Conservation (phyloP, 2,329 filamentous ascomycete species). For the Xylaria digitata region DNA sequence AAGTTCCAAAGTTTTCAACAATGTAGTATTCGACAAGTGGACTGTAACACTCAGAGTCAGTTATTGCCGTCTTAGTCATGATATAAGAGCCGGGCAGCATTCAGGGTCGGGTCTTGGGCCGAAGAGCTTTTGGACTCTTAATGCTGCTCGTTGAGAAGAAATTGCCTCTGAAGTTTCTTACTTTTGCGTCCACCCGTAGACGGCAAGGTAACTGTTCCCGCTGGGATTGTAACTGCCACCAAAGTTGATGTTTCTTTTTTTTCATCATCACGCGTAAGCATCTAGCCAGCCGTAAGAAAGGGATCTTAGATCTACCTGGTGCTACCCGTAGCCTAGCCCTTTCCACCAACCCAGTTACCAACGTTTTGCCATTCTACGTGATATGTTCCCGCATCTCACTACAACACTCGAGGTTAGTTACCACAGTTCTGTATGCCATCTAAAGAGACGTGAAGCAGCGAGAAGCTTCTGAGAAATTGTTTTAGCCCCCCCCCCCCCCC, state of each 20-base stretch:
- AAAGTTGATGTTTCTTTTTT: conserved; percentile 30
- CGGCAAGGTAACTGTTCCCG: conserved; percentile 42
- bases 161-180: too few relatives aligned
- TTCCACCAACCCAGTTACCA: conserved; percentile 61
- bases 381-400: conserved; percentile 59
- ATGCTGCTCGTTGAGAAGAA: too few relatives aligned
- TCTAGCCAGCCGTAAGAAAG: neutral
- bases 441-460: too few relatives aligned
- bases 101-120: too few relatives aligned
- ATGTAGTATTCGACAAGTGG: conserved; percentile 56
- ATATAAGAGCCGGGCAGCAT: too few relatives aligned
- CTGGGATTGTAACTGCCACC: conserved; percentile 37
- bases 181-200: conserved; percentile 54
- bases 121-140: too few relatives aligned
- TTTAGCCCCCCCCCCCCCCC: too few relatives aligned
- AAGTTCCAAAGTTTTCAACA: conserved; percentile 56
- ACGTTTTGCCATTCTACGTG: conserved; percentile 53
- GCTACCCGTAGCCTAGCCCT: conserved; percentile 57
- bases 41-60: conserved; percentile 34
- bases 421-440: too few relatives aligned
- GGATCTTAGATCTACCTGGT: neutral
- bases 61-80: neutral
- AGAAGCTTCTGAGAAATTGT: too few relatives aligned
- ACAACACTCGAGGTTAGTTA: too few relatives aligned
- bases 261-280: conserved; percentile 1